Evolutionary conservation across 2,329 filamentous ascomycete species (phyloP).

Genomic region (Ascochyta clinopodiicola): DNA sequence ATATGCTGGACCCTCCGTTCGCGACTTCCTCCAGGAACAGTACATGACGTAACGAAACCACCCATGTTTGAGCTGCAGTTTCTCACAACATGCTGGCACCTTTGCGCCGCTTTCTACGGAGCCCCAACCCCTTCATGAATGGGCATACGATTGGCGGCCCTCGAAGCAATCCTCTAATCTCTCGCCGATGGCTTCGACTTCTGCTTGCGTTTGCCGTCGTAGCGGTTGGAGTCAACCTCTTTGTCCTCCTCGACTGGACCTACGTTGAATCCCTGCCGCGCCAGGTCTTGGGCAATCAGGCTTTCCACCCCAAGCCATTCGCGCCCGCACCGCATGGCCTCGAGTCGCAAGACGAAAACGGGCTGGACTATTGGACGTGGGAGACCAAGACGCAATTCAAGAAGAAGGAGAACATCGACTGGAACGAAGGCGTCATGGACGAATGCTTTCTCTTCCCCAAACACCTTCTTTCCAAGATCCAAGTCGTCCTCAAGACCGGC

Average conservation of each 20-base stretch:
- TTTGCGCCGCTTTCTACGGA: slow-evolving; percentile 13
- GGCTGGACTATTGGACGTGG: slow-evolving; percentile 24
- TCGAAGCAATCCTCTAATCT: slow-evolving; percentile 3
- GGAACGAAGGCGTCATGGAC: slow-evolving; percentile 16
- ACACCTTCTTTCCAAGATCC: slow-evolving; percentile 43
- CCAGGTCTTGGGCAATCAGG: slow-evolving; percentile 10
- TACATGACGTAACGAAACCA: slow-evolving; percentile 4
- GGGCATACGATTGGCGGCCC: slow-evolving; percentile 7
- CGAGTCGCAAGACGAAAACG: slow-evolving; percentile 9
- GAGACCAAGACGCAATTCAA: slow-evolving; percentile 18
- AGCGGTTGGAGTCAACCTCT: slow-evolving; percentile 12
- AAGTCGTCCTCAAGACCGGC: slow-evolving; percentile 60
- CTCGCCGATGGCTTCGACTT: slow-evolving; percentile 15
- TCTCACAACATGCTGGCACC: slow-evolving; percentile 5
- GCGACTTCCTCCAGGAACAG: not conserved
- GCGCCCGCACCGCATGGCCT: slow-evolving; percentile 6
- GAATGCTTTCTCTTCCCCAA: slow-evolving; percentile 39
- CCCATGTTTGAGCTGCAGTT: not conserved
- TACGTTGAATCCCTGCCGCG: slow-evolving; percentile 8
- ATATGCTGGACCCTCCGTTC: not conserved
- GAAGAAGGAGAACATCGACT: slow-evolving; percentile 10
- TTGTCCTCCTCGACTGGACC: slow-evolving; percentile 20
- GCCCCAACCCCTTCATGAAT: slow-evolving; percentile 13
- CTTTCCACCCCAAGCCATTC: slow-evolving; percentile 19
- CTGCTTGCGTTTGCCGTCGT: slow-evolving; percentile 11